A percentile compares a stretch with the other conserved stretches of the same genome.
These are phyloP conservation scores for Paracamarosporium sp. DNA, from an alignment of 2,329 filamentous ascomycete species.

Conservation along the genomic window DNA sequence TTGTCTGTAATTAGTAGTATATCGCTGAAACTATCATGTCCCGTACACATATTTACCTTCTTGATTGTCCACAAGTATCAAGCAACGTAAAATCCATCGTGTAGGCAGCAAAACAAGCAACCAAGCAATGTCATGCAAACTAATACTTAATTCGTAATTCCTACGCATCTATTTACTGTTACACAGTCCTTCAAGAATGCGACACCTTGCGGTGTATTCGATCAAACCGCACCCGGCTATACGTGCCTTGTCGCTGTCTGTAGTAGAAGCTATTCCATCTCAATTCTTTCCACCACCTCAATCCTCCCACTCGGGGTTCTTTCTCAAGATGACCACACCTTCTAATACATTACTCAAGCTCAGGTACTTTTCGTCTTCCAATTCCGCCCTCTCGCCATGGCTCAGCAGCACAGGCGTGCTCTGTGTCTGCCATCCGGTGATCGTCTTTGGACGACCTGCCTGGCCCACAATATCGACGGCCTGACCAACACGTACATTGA, in stretches of 20 bases:
- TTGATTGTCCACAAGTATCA: too few relatives aligned
- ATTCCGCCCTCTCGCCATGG: conserved; percentile 93
- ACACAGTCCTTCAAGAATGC: conserved; percentile 18
- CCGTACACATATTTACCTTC: too few relatives aligned
- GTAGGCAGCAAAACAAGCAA: too few relatives aligned
- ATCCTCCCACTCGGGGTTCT: conserved; percentile 62
- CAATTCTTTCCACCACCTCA: conserved; percentile 22
- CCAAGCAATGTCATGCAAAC: conserved; percentile 5
- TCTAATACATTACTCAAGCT: conserved; percentile 90
- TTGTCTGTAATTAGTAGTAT: too few relatives aligned
- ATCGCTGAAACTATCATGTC: too few relatives aligned
- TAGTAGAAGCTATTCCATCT: background rate
- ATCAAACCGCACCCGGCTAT: background rate
- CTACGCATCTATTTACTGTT: conserved; percentile 34
- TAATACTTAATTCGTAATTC: conserved; percentile 32
- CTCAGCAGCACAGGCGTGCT: conserved; percentile 95
- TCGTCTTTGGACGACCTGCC: conserved; percentile 96
- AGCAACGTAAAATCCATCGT: too few relatives aligned
- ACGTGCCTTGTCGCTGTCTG: background rate
- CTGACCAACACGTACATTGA: conserved; percentile 96
- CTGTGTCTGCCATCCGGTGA: conserved; percentile 99
- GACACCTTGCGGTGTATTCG: background rate
- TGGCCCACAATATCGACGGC: conserved; percentile 98
- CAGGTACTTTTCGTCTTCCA: conserved; percentile 98
- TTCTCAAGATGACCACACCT: conserved; percentile 93